These are phyloP conservation scores for Keqinozyma sinolaborantium DNA, from an alignment of 1,139 yeast species.

Conservation along the genomic window DNA sequence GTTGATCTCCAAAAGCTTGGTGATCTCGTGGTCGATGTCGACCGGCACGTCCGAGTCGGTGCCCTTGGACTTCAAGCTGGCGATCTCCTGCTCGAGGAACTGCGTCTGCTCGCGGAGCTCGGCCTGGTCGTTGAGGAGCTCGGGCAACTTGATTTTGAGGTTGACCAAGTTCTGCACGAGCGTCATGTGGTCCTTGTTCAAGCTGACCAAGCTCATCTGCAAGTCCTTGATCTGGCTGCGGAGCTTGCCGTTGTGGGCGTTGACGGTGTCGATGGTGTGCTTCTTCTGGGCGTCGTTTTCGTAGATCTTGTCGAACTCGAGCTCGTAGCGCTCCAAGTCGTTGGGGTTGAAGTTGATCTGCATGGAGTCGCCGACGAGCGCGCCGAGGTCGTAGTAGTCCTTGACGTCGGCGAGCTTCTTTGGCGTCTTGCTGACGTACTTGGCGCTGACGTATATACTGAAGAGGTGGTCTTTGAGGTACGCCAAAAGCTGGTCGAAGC, in stretches of 20 bases:
- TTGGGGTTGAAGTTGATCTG: constrained; percentile 68
- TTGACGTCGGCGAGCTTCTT: constrained; percentile 15
- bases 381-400: constrained; percentile 57
- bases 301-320: constrained; percentile 74
- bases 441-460: constrained; percentile 56
- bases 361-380: constrained; percentile 79
- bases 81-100: constrained; percentile 50
- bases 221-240: constrained; percentile 71
- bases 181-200: constrained; percentile 71
- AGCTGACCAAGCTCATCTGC: constrained; percentile 63
- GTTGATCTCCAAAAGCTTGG: constrained; percentile 43
- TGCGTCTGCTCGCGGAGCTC: constrained; percentile 64
- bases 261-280: constrained; percentile 64
- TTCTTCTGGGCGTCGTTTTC: constrained; percentile 63
- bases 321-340: constrained; percentile 61
- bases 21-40: constrained; percentile 45
- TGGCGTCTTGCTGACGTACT: constrained; percentile 20
- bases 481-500: constrained; percentile 71
- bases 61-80: constrained; percentile 45
- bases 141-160: constrained; percentile 39
- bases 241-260: constrained; percentile 65
- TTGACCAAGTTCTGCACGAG: constrained; percentile 42
- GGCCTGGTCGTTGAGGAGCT: constrained; percentile 71
- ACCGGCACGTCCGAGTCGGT: constrained; percentile 32
- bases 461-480: constrained; percentile 79